These are phyloP conservation scores for Trametes versicolor DNA, from an alignment of 1,284 basidiomycete genomes.

Conservation along the genomic window DNA sequence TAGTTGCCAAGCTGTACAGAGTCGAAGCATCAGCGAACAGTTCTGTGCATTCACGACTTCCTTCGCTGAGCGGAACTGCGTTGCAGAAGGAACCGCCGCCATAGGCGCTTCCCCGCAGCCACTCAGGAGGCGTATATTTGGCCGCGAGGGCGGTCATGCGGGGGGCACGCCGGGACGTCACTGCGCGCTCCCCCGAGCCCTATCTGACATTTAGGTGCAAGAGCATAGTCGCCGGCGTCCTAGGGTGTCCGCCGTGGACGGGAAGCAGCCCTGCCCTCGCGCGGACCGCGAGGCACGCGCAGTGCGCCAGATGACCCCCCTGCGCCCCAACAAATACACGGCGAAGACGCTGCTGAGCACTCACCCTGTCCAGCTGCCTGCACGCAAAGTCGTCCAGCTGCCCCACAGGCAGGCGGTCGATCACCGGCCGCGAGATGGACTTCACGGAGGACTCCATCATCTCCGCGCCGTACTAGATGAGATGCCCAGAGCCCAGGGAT, in stretches of 20 bases:
- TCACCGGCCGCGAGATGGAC: constrained; percentile 86
- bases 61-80: too few relatives aligned
- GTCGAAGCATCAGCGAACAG: constrained; percentile 3
- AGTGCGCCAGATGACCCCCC: constrained; percentile 25
- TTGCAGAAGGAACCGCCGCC: too few relatives aligned
- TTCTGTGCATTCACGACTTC: not conserved
- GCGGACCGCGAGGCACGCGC: constrained; percentile 24
- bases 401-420: constrained; percentile 78
- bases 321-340: constrained; percentile 9
- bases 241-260: not conserved
- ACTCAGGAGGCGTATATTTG: constrained; percentile 14
- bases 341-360: constrained; percentile 38
- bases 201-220: constrained; percentile 4
- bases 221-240: constrained; percentile 10
- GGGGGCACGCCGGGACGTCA: constrained; percentile 8
- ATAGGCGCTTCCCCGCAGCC: not conserved
- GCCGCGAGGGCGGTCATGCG: constrained; percentile 10
- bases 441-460: constrained; percentile 90
- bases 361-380: constrained; percentile 82
- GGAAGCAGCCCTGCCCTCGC: constrained; percentile 13
- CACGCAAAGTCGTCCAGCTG: constrained; percentile 91
- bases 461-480: constrained; percentile 81
- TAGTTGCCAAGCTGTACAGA: constrained; percentile 59
- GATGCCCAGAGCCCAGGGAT: not conserved
- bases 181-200: not conserved